Evolutionary conservation across 257 asterid genomes (phyloP).

Genomic region (Coffea eugenioides): DNA sequence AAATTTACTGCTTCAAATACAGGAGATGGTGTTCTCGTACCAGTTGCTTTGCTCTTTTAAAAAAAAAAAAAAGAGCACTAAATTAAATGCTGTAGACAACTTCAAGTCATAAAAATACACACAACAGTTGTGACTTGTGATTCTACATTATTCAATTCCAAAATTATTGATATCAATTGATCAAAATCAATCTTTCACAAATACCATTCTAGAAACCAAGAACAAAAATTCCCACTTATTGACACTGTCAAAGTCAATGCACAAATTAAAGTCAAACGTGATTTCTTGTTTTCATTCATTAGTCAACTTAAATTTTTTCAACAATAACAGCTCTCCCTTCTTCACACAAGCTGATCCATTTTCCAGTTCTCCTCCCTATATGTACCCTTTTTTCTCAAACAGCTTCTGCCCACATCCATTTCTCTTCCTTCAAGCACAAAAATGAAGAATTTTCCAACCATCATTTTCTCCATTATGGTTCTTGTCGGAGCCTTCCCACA

Average conservation of each 20-base stretch:
- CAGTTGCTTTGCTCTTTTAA: no score
- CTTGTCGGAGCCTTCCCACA: slow-evolving; percentile 6
- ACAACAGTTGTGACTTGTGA: no score
- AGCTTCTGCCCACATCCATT: neutral
- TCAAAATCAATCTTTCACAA: neutral
- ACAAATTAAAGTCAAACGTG: neutral
- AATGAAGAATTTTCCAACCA: neutral
- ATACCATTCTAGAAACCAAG: neutral
- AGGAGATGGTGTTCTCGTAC: no score
- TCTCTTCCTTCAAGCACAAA: no score
- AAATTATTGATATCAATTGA: neutral
- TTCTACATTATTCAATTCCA: neutral
- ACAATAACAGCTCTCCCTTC: neutral
- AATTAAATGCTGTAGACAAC: no score
- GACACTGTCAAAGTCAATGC: neutral
- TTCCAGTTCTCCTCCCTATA: neutral
- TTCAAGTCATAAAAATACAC: no score
- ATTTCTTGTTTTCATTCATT: no score
- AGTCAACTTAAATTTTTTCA: no score
- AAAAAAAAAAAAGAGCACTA: no score
- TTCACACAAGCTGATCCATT: no score
- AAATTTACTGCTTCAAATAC: no score
- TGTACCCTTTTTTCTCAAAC: neutral
- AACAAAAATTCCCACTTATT: neutral
- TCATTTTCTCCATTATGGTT: neutral